These are phyloP conservation scores for Phytophthora macrochlamydospora DNA, from an alignment of 352 stramenopile species.

Conservation along the genomic window DNA sequence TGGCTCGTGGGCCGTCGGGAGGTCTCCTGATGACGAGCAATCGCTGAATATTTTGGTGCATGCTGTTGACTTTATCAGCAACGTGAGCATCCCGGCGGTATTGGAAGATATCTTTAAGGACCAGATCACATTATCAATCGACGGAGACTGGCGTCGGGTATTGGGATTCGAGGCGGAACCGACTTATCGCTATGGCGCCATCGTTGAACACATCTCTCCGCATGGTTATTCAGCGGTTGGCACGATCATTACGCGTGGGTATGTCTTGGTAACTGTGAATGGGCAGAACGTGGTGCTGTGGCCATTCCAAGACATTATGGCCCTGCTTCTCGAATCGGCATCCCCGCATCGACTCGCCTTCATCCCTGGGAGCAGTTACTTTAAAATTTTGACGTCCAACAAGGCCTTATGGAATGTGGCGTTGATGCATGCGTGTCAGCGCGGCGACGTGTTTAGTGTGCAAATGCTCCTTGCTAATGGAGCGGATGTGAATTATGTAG, in stretches of 20 bases:
- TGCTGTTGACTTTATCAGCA: slow-evolving; percentile 85
- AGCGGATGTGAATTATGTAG: slow-evolving; percentile 89
- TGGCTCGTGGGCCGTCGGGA: slow-evolving; percentile 66
- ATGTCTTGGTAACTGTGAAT: slow-evolving; percentile 86
- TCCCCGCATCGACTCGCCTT: slow-evolving; percentile 83
- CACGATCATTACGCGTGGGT: slow-evolving; percentile 72
- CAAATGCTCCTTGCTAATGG: slow-evolving; percentile 90
- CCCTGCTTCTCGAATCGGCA: slow-evolving; percentile 64
- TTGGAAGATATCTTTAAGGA: slow-evolving; percentile 92
- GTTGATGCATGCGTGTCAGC: slow-evolving; percentile 87
- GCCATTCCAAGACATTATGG: slow-evolving; percentile 77
- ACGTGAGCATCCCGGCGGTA: slow-evolving; percentile 86
- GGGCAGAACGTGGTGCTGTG: slow-evolving; percentile 88
- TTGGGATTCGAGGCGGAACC: slow-evolving; percentile 84
- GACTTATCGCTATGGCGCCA: slow-evolving; percentile 84
- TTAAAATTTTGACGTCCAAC: slow-evolving; percentile 87
- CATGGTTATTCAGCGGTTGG: slow-evolving; percentile 78
- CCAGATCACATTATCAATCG: slow-evolving; percentile 89
- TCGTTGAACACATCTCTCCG: slow-evolving; percentile 78
- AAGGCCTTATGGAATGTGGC: slow-evolving; percentile 91
- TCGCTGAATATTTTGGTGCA: slow-evolving; percentile 79
- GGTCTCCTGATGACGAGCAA: slow-evolving; percentile 63
- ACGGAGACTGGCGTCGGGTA: slow-evolving; percentile 81
- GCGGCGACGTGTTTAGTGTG: slow-evolving; percentile 81
- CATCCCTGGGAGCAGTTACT: slow-evolving; percentile 85